Evolutionary conservation across 176 grass and related monocot species (phyloP).

Genomic region (Musa beccarii): DNA sequence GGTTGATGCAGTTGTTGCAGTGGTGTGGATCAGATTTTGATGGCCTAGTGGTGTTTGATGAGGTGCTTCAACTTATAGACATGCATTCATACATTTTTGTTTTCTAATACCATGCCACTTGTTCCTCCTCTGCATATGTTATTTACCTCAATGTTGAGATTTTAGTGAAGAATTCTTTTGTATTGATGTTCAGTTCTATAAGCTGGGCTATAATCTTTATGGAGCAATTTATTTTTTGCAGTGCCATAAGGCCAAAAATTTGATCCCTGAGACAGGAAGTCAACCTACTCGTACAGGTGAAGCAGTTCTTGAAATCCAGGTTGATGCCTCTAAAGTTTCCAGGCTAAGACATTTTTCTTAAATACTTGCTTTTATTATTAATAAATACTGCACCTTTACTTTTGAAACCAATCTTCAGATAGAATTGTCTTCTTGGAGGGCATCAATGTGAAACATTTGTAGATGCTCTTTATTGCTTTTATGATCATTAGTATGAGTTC

Average conservation of each 20-base stretch:
- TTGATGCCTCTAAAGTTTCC: constrained; percentile 28
- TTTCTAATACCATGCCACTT: background rate
- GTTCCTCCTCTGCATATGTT: constrained; percentile 7
- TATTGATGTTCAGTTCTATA: constrained; percentile 15
- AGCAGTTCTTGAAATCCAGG: constrained; percentile 95
- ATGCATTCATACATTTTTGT: constrained; percentile 10
- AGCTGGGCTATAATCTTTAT: background rate
- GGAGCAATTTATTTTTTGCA: constrained; percentile 30
- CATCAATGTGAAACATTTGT: background rate
- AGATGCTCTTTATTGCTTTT: background rate
- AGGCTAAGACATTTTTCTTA: constrained; percentile 10
- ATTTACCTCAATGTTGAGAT: background rate
- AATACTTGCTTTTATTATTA: background rate
- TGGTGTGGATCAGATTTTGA: constrained; percentile 91
- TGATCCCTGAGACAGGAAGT: constrained; percentile 84
- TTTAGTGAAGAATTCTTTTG: background rate
- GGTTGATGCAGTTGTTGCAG: constrained; percentile 91
- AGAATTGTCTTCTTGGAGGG: background rate
- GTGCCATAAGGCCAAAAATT: constrained; percentile 99
- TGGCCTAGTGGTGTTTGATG: constrained; percentile 90
- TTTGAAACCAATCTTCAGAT: background rate
- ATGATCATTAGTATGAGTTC: background rate
- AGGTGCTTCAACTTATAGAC: constrained; percentile 40
- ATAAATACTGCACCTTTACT: background rate
- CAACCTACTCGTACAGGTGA: constrained; percentile 87